Base-by-base conservation (phyloP, 176 grass and related monocot species). In the Triticum monococcum region DNA sequence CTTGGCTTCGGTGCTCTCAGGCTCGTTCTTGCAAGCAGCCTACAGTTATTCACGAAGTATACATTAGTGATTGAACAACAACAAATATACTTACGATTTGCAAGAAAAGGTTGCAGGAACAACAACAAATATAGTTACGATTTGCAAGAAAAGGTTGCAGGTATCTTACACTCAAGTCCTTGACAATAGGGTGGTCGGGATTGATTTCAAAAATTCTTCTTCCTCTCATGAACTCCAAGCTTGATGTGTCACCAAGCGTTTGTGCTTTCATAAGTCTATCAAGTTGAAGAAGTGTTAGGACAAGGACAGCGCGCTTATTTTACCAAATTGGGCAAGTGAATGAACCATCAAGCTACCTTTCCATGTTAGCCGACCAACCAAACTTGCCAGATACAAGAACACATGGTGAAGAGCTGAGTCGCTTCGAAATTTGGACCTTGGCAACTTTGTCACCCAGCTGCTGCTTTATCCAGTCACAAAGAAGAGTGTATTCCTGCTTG, bases 361-460 rank as follows among this genome's bases (percentile, higher is more conserved):
- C 96, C 96, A 94, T 98, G 87, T 98, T 98, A n/a, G 97, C 94
- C 0, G 93, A 94, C 96, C 96, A 98, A 45, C 93, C 96, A 83
- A 98, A 98, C 75, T 98, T 98, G 65, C 92, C 96, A 63, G 96
- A 98, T 61, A 98, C 96, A 54, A 98, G 93, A 76, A 96, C 96
- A 94, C 93, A 98, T 7, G 96, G 93, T 25, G 96, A 98, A 80
- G 93, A 94, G 85, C 96, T 96, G 11, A 96, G 87, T 20, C 96
- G 87, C 24, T 98, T 98, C 12, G 96, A 98, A 66, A 98, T 85
- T 86, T 98, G 86, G 28, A 98, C 93, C 82, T 98, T 98, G 4
- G 96, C 93, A 77, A 96, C 96, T 76, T 98, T 95, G 80, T 98
- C 93, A 66, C 91, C 96, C n/a, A 98, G 92, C 77, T 87, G 89